Evolutionary conservation across 1,284 basidiomycete species (phyloP).

Genomic region (Boletus albobrunnescens): DNA sequence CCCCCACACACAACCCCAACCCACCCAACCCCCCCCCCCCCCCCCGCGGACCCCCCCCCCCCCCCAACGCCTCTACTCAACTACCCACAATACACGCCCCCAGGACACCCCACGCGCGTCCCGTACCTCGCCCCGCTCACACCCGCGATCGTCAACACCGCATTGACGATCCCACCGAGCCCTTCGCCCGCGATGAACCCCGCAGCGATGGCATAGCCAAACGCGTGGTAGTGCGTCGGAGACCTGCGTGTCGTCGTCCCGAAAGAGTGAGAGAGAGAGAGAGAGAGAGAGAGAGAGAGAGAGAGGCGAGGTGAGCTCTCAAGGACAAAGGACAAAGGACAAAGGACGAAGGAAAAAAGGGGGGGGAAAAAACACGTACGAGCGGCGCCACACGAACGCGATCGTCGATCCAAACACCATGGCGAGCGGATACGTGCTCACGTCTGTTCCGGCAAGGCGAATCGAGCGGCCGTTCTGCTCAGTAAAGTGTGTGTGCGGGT

Average conservation of each 20-base stretch:
- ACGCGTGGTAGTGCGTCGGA: background rate
- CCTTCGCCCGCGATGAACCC: conserved; percentile 18
- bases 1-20: no score
- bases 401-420: conserved; percentile 15
- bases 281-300: no score
- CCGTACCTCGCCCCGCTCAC: conserved; percentile 7
- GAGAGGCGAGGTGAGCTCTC: no score
- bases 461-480: no score
- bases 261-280: no score
- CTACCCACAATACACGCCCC: conserved; percentile 8
- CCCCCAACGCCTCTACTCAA: no score
- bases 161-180: conserved; percentile 15
- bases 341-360: no score
- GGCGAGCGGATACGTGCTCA: conserved; percentile 9
- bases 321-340: no score
- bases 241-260: background rate
- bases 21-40: no score
- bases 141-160: conserved; percentile 12
- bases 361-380: background rate
- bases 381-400: conserved; percentile 1
- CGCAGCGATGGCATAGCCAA: background rate
- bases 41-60: no score
- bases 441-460: no score
- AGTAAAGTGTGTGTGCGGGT: no score
- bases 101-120: conserved; percentile 9